These are phyloP conservation scores for Solanum hybrid DNA, from an alignment of 305 asterid genomes.

Conservation along the genomic window DNA sequence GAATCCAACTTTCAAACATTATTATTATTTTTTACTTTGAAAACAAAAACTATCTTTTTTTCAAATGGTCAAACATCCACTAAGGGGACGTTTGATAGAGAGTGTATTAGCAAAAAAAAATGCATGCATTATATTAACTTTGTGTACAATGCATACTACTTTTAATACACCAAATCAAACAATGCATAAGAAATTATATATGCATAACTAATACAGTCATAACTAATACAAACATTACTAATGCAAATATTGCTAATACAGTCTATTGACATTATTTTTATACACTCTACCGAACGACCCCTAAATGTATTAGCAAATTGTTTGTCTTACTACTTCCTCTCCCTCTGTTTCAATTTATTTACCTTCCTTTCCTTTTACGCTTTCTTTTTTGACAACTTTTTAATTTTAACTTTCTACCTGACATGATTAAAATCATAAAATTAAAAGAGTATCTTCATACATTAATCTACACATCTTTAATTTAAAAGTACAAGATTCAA, in stretches of 20 bases:
- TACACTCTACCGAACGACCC: background rate
- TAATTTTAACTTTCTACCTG: rapidly evolving
- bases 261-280: no score
- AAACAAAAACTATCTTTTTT: no score
- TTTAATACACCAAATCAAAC: background rate
- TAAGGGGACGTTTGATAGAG: rapidly evolving
- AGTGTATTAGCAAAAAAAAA: background rate
- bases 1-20: background rate
- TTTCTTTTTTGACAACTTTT: no score
- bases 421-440: background rate
- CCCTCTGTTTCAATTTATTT: no score
- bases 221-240: no score
- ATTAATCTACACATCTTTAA: background rate
- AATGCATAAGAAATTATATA: no score
- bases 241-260: no score
- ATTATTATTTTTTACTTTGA: background rate
- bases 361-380: no score
- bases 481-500: background rate
- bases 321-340: background rate
- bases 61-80: background rate
- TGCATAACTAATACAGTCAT: no score
- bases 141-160: background rate
- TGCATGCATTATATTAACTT: no score
- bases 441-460: background rate
- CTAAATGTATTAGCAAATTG: background rate